Evolutionary conservation across 148 eudicot genomes (phyloP).

Genomic region (Amaranthus cruentus): DNA sequence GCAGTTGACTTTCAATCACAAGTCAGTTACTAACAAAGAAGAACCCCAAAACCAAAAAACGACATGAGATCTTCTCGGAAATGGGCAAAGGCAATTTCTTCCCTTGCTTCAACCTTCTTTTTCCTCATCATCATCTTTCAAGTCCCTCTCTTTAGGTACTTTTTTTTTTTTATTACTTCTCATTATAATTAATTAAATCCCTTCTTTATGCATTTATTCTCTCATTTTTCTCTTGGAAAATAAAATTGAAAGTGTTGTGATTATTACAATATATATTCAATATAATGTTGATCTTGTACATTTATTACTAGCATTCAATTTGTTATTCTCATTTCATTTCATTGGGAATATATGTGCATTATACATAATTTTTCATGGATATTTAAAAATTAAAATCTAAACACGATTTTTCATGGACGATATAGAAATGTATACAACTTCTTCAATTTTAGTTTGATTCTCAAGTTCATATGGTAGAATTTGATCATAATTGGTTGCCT

Average conservation of each 20-base stretch:
- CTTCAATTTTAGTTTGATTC: too few species aligned
- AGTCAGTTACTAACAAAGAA: slow-evolving; percentile 14
- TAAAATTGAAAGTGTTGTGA: too few species aligned
- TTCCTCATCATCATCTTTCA: slow-evolving; percentile 55
- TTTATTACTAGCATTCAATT: too few species aligned
- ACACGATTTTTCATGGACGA: too few species aligned
- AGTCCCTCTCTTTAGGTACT: slow-evolving; percentile 70
- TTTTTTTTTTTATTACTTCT: neutral
- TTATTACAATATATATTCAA: too few species aligned
- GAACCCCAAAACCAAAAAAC: neutral
- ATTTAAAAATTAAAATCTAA: too few species aligned
- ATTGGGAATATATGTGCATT: too few species aligned
- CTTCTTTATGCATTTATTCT: neutral
- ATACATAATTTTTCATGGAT: too few species aligned
- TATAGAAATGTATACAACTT: too few species aligned
- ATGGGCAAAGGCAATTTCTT: slow-evolving; percentile 42
- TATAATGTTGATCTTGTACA: too few species aligned
- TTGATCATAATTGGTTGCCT: too few species aligned
- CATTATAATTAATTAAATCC: neutral
- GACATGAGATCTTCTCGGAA: slow-evolving; percentile 26
- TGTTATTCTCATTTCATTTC: neutral
- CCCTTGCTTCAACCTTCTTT: slow-evolving; percentile 38
- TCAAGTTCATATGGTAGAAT: too few species aligned
- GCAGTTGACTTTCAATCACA: slow-evolving; percentile 6
- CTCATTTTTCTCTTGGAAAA: neutral